Evolutionary conservation across 176 grass and related monocot genomes (phyloP).

Genomic region (Phyllostachys edulis): DNA sequence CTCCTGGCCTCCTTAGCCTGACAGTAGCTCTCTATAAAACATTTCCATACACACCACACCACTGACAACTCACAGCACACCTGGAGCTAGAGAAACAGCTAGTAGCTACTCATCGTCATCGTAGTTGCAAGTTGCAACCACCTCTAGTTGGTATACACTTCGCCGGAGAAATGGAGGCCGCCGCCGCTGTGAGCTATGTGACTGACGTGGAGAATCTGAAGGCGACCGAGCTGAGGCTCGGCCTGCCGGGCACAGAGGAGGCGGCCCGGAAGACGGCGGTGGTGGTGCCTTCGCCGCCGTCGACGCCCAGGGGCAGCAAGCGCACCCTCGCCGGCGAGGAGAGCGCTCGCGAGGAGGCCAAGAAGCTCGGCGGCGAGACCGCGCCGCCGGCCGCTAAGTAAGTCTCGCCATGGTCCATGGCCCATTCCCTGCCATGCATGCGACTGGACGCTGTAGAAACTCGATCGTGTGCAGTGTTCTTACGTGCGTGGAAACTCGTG

Average conservation of each 20-base stretch:
- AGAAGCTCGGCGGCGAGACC: constrained; percentile 7
- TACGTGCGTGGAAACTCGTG: neutral
- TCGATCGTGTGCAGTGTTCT: neutral
- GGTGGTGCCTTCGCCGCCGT: constrained; percentile 9
- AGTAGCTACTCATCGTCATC: neutral
- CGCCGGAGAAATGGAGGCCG: constrained; percentile 44
- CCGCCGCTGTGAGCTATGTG: constrained; percentile 22
- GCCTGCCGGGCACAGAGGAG: constrained; percentile 66
- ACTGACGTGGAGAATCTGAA: constrained; percentile 58
- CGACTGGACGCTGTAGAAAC: neutral
- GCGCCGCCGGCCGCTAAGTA: constrained; percentile 47
- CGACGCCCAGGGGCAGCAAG: constrained; percentile 43
- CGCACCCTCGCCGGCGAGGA: constrained; percentile 29
- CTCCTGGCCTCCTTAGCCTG: neutral
- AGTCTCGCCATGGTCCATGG: neutral
- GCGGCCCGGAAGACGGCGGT: neutral
- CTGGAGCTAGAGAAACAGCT: neutral
- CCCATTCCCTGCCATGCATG: neutral
- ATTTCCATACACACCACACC: neutral
- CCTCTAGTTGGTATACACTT: neutral
- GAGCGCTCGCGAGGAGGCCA: constrained; percentile 14
- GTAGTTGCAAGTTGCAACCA: neutral
- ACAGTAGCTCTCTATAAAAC: constrained; percentile 29
- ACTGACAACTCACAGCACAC: neutral
- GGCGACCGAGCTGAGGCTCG: constrained; percentile 91